phyloP scores from a whole-genome alignment of 2,329 filamentous ascomycete species.

The Xylariaceae sp. region DNA sequence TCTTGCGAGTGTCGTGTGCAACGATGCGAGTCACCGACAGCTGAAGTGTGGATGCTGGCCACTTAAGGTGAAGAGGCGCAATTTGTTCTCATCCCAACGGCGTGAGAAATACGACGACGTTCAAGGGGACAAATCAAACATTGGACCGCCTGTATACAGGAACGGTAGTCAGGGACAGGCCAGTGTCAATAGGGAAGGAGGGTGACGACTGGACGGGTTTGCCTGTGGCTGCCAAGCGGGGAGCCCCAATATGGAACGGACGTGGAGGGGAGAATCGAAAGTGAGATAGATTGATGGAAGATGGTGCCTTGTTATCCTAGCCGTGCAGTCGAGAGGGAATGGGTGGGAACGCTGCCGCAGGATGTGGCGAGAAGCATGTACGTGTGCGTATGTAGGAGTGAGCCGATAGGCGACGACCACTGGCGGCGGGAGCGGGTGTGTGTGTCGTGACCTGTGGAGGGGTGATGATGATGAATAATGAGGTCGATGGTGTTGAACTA shows the following conservation, averaged over 20 bases:
- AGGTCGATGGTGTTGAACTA: conserved; percentile 12
- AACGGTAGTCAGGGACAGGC: conserved; percentile 29
- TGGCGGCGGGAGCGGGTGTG: conserved; percentile 7
- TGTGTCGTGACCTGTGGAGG: conserved; percentile 1
- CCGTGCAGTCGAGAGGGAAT: background rate
- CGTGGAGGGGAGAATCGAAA: background rate
- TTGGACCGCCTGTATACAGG: conserved; percentile 27
- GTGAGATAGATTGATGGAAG: conserved; percentile 4
- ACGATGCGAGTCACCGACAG: conserved; percentile 11
- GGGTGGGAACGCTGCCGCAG: too few species aligned
- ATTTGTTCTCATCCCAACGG: conserved; percentile 27
- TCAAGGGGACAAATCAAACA: conserved; percentile 29
- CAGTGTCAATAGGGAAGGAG: conserved; percentile 14
- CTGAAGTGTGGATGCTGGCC: conserved; percentile 15
- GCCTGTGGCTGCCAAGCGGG: background rate
- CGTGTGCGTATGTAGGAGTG: background rate
- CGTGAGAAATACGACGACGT: conserved; percentile 23
- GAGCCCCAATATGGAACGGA: conserved; percentile 8
- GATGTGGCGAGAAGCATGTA: too few species aligned
- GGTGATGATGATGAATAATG: conserved; percentile 13
- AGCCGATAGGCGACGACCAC: conserved; percentile 4
- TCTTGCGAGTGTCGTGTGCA: conserved; percentile 20
- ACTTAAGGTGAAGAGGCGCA: conserved; percentile 21
- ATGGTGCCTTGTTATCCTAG: background rate
- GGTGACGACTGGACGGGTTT: conserved; percentile 15